Evolutionary conservation across 768 basidiomycete genomes (phyloP).

Genomic region (Gymnopilus junonius): DNA sequence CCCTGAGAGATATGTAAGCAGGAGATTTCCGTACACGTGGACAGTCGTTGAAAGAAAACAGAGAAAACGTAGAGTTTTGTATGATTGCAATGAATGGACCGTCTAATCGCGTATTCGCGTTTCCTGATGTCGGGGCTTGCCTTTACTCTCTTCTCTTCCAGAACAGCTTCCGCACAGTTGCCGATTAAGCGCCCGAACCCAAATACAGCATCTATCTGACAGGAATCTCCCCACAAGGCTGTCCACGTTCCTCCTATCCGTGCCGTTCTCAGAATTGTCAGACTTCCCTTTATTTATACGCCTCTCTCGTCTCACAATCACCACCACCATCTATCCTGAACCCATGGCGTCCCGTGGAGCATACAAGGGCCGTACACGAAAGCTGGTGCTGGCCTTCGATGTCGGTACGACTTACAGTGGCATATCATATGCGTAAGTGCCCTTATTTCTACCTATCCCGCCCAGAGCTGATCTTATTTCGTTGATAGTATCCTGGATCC

Average conservation of each 20-base stretch:
- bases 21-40: not conserved
- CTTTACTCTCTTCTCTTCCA: not conserved
- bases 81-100: not conserved
- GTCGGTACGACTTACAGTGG: constrained; percentile 50
- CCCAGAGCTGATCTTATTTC: not conserved
- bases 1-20: not conserved
- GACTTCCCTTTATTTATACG: not conserved
- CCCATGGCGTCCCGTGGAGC: constrained; percentile 8
- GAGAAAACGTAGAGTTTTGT: not conserved
- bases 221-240: constrained; percentile 5
- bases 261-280: constrained; percentile 1
- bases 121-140: not conserved
- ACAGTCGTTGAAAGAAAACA: not conserved
- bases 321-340: constrained; percentile 8
- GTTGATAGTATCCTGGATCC: constrained; percentile 41
- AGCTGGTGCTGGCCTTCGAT: constrained; percentile 47
- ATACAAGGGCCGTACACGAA: constrained; percentile 38
- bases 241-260: not conserved
- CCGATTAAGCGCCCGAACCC: not conserved
- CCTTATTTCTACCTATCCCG: not conserved
- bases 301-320: not conserved
- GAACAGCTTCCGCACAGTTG: not conserved
- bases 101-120: not conserved
- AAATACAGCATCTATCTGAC: constrained; percentile 1
- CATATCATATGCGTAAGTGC: constrained; percentile 35